Base-by-base conservation (phyloP, 768 basidiomycete species). In the Mycena vulgaris region DNA sequence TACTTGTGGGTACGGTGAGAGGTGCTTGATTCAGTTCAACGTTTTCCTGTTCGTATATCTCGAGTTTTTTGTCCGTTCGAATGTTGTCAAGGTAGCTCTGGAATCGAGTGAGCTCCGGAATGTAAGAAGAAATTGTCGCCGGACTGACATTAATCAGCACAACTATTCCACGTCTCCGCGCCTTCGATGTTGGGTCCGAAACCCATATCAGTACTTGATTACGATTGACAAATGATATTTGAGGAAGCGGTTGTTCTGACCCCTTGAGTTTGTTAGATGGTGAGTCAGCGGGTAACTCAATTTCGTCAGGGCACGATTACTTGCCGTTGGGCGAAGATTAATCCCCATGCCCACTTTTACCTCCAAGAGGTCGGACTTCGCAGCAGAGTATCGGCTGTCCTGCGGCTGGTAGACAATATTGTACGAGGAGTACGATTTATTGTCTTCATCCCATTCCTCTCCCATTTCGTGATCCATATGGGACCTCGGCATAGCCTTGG, bases 331-430 rank as follows among this genome's bases (percentile, higher is more conserved):
- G 0, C 33, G n/a, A 28, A 66, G 25, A 37, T 65, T 65, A 21
- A 65, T 65, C 0, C 63, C 63, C 55, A 65, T 65, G 0, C 63
- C 63, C 1, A 57, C 37, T 21, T 47, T 56, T 2, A 65, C 42
- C 16, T 65, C 30, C 55, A 65, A 47, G 35, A 53, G 53, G 30
- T 35, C 13, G 33, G 33, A n/a, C n/a, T n/a, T n/a, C 33, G 6
- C 33, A 35, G 13, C 13, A 35, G 3, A 28, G 3, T 19, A 33
- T 28, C 21, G 28, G 11, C 3, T n/a, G 28, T 31, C 21, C 30
- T 31, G 53, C 7, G 30, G 21, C 53, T 56, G 8, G 33, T 56
- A 35, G 11, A 11, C 55, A 27, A 35, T 6, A 39, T 57, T 57
- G 35, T 39, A 57, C 6, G 55, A 57, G 7, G 55, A 3, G 33